Evolutionary conservation across 345 rosid genomes (phyloP), one percentile per base, ranked within the genome.

Genomic region (Rhodamnia argentea): DNA sequence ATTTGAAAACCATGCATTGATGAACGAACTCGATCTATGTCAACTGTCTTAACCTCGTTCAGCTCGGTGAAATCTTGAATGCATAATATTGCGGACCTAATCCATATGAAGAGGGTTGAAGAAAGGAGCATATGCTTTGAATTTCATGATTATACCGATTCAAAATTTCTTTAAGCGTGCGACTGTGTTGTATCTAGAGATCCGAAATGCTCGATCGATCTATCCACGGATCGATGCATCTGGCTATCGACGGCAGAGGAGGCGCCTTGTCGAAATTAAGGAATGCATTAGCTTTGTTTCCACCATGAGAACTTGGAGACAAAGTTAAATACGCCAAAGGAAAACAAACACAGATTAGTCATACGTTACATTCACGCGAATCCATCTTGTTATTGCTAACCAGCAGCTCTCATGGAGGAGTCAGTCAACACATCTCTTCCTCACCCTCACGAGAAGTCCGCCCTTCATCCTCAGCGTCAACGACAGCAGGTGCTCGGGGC

Each of bases 401-500:
- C 47, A 9, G 47, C 24, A 37, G 7, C 26, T 70, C 24, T 9
- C 18, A 20, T 70, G 81, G 47, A 37, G 47, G 47, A 37, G 12
- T 70, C 47, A 37, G 26, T 70, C 81, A 13, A 18, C 22, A 40
- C 47, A 70, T 37, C 81, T 70, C 81, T 70, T 70, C n/a, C 51
- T 86, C 6, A 86, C 84, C 29, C 26, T 86, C 54, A 87, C 87
- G 11, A 84, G 88, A 64, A 89, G 64, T 14, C 91, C 91, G 20
- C 87, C 88, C 56, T 89, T 87, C 86, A 89, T 89, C 83, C 89
- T 86, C n/a, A 89, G 88, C 26, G 91, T 89, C 56, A 87, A 83
- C 10, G 91, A 87, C 84, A 89, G 54, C 82, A 82, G 27, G 29
- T 84, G 85, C 84, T 82, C 59, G 10, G 85, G 88, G 47, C 83